phyloP scores from a whole-genome alignment of 1,139 yeast species.

The Spathaspora sp. region DNA sequence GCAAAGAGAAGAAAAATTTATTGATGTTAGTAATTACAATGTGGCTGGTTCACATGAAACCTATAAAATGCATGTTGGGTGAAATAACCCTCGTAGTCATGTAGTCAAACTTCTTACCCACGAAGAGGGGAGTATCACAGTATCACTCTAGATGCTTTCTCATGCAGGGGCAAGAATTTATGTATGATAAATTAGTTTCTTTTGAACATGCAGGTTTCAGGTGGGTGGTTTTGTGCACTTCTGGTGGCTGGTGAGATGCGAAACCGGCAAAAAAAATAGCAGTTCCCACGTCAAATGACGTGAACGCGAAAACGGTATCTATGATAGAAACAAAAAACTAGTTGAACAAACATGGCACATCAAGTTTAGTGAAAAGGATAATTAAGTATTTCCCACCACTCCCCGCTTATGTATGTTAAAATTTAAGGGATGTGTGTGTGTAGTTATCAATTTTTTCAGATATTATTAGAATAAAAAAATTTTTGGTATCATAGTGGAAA shows the following conservation, averaged over 20 bases:
- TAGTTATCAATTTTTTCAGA: neutral
- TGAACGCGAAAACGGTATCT: too few relatives aligned
- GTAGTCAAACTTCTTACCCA: too few relatives aligned
- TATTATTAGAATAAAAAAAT: neutral
- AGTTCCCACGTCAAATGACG: neutral
- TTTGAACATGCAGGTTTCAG: neutral
- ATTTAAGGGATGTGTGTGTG: neutral
- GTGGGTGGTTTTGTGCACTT: neutral
- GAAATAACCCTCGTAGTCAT: too few relatives aligned
- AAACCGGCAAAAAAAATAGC: neutral
- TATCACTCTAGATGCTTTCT: too few relatives aligned
- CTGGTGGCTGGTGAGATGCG: conserved; percentile 1
- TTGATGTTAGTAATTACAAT: too few relatives aligned
- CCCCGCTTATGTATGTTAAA: too few relatives aligned
- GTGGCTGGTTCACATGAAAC: too few relatives aligned
- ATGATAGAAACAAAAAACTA: neutral
- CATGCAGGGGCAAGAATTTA: neutral
- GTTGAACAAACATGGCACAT: neutral
- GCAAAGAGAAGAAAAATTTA: too few relatives aligned
- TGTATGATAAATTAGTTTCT: neutral
- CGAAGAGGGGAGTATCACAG: too few relatives aligned
- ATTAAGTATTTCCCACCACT: neutral
- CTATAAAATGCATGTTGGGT: too few relatives aligned
- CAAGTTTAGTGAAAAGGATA: neutral
- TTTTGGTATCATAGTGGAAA: neutral